Percentiles rank a stretch among this genome's conserved stretches.
These are phyloP conservation scores for Pichia sp. DNA, from an alignment of 1,139 yeast species.

Conservation along the genomic window DNA sequence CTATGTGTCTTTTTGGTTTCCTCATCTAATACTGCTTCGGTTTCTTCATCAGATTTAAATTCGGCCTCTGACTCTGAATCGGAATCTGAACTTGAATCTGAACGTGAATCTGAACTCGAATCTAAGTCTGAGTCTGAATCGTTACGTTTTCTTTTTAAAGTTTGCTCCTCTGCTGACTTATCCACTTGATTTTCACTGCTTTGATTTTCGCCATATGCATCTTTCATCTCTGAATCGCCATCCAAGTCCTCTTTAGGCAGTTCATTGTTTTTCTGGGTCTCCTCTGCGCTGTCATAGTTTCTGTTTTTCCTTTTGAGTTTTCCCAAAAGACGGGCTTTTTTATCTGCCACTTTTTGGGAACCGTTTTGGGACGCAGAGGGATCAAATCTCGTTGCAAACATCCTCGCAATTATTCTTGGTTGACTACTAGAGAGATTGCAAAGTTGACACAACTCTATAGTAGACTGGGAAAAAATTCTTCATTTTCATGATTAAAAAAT, in stretches of 20 bases:
- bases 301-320: constrained; percentile 6
- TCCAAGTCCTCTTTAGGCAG: background rate
- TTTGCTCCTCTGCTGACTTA: constrained; percentile 13
- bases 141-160: constrained; percentile 20
- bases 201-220: constrained; percentile 11
- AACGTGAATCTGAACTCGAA: constrained; percentile 8
- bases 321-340: constrained; percentile 4
- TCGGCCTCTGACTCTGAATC: constrained; percentile 11
- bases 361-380: constrained; percentile 33
- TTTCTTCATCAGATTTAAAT: background rate
- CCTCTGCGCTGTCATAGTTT: background rate
- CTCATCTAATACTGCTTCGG: background rate
- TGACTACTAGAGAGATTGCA: background rate
- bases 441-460: background rate
- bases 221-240: background rate
- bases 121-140: constrained; percentile 10
- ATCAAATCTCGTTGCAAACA: constrained; percentile 66
- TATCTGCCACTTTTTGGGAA: background rate
- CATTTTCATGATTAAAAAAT: constrained; percentile 1
- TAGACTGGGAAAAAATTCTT: background rate
- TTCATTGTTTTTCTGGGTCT: background rate
- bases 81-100: constrained; percentile 6
- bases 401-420: constrained; percentile 20
- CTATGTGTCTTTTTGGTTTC: constrained; percentile 27
- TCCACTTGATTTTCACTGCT: constrained; percentile 4